Evolutionary conservation across 192 early-diverging fungal genomes (phyloP), one percentile per base, ranked within the genome.

Genomic region (Backusella liffmaniae): DNA sequence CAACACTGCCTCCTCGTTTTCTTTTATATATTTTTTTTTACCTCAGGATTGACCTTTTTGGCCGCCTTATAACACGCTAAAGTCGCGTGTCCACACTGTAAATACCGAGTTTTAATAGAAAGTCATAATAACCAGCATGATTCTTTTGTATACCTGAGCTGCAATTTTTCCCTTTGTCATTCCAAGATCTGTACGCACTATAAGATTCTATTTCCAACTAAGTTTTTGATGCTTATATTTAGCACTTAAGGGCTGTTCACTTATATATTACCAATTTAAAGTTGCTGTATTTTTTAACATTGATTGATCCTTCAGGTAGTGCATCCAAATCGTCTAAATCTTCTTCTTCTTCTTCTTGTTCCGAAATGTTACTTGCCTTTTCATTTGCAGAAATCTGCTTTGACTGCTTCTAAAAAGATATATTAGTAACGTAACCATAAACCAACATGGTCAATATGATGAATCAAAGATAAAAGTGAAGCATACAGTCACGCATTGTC

Each of bases 101-200:
- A 29, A 15, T 41, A 69, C 5, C 32, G 32, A 32, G 32, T 32
- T 32, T 32, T 32, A 32, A 32, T 32, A 32, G 3, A 2, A 32
- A 3, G 32, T 32, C 32, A 32, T 32, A 32, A 32, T 32, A 32
- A 32, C 32, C 32, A 32, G 3, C 32, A 32, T 32, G 32, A 3
- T 3, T 3, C 2, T 32, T 32, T 32, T 32, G 32, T 32, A 32
- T 32, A 77, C 76, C 76, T 98, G 96, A 13, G 97, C 96, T 0
- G 96, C 96, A 21, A 94, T 89, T 78, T 99, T 99, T 35, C 97
- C 97, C 79, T 97, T 97, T 23, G 86, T 88, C 97, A 99, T 99
- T 37, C 90, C 92, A 32, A 99, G 83, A 79, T 99, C 97, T 1
- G 90, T 94, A 29, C 96, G 90, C 8, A 99, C 87, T 4, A 96